A percentile compares a stretch with the other conserved stretches of the same genome.
Evolutionary conservation across 352 stramenopile species (phyloP).

Genomic region (Elongisporangium prolatum): DNA sequence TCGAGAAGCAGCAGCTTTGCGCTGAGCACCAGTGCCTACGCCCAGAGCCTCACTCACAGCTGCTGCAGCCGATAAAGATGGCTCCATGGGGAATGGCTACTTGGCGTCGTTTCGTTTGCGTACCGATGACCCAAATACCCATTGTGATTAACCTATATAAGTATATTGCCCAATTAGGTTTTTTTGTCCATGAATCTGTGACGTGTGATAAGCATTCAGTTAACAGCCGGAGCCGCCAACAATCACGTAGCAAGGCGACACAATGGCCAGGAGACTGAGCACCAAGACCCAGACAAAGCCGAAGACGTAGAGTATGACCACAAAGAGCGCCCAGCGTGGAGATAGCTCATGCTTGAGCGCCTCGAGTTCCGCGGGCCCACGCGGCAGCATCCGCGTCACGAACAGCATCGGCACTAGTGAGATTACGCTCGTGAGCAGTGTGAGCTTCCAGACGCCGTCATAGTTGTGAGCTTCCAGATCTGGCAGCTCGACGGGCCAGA

Average conservation of each 20-base stretch:
- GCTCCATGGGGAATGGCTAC: neutral
- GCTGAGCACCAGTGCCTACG: slow-evolving; percentile 4
- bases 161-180: neutral
- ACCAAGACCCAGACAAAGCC: slow-evolving; percentile 63
- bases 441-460: slow-evolving; percentile 78
- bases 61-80: slow-evolving; percentile 16
- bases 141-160: neutral
- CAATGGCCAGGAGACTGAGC: slow-evolving; percentile 64
- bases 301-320: slow-evolving; percentile 41
- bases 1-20: neutral
- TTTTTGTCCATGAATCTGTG: neutral
- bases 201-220: neutral
- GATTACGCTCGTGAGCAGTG: slow-evolving; percentile 54
- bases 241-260: slow-evolving; percentile 50
- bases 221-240: slow-evolving; percentile 60
- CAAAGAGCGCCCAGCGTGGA: slow-evolving; percentile 15
- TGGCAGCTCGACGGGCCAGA: slow-evolving; percentile 68
- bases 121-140: neutral
- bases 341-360: slow-evolving; percentile 52
- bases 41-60: slow-evolving; percentile 40
- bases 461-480: slow-evolving; percentile 51
- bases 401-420: slow-evolving; percentile 51
- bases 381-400: slow-evolving; percentile 44
- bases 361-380: slow-evolving; percentile 40
- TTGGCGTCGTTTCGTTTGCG: neutral